Percentiles rank a stretch among this genome's conserved stretches.
Evolutionary conservation across 345 rosid genomes (phyloP).

Genomic region (Atalantia buxifolia): DNA sequence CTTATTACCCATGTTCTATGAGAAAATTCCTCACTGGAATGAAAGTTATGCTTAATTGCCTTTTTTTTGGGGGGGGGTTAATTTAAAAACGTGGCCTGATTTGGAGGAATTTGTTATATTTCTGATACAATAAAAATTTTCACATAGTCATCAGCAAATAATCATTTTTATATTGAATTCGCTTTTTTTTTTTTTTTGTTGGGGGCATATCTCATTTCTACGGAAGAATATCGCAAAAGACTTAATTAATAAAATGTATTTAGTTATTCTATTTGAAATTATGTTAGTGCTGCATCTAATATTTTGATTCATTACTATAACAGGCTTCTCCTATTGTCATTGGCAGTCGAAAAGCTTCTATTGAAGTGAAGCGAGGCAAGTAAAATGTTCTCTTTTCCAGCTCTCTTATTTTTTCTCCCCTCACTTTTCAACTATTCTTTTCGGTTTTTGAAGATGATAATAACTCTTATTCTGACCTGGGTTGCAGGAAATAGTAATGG

Average conservation of each 20-base stretch:
- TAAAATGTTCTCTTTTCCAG: background rate
- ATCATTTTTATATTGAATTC: background rate
- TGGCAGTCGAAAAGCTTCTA: slow-evolving; percentile 62
- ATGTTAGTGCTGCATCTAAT: background rate
- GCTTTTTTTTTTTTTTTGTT: no score
- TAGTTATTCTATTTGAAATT: background rate
- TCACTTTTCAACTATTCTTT: background rate
- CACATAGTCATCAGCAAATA: no score
- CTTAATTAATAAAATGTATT: background rate
- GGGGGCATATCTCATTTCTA: no score
- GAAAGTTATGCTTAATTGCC: background rate
- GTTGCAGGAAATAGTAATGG: slow-evolving; percentile 43
- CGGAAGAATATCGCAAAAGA: background rate
- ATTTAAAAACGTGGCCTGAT: background rate
- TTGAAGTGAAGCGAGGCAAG: slow-evolving; percentile 78
- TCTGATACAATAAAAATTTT: background rate
- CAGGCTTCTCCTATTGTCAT: slow-evolving; percentile 51
- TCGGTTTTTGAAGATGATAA: background rate
- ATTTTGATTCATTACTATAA: background rate
- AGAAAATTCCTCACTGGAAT: background rate
- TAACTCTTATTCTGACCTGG: background rate
- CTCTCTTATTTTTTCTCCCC: background rate
- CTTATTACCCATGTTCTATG: no score
- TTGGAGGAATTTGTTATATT: background rate
- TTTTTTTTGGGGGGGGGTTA: background rate